A percentile compares a stretch with the other conserved stretches of the same genome.
Evolutionary conservation across 805 yeast species (phyloP).

Genomic region (Nakazawaea siamensis): DNA sequence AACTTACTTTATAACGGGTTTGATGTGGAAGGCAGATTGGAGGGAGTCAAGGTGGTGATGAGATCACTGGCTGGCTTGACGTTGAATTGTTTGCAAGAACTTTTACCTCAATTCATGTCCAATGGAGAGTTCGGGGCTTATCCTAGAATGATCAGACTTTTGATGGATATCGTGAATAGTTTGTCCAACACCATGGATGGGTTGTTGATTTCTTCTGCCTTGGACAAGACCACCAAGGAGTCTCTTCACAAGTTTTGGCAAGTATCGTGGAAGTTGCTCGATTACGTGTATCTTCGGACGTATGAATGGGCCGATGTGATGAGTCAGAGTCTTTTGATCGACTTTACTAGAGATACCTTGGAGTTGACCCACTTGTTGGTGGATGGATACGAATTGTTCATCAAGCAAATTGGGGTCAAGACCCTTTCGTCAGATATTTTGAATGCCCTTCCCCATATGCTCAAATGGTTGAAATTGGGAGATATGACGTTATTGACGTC

Average conservation of each 20-base stretch:
- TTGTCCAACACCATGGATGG: conserved; percentile 65
- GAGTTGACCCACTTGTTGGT: conserved; percentile 67
- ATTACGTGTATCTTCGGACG: conserved; percentile 59
- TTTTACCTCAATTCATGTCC: conserved; percentile 34
- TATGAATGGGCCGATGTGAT: conserved; percentile 67
- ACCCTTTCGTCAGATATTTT: conserved; percentile 44
- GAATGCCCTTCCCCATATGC: conserved; percentile 56
- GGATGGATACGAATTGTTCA: conserved; percentile 52
- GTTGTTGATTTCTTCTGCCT: conserved; percentile 21
- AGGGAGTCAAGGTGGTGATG: conserved; percentile 56
- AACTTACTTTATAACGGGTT: conserved; percentile 67
- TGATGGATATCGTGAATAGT: conserved; percentile 63
- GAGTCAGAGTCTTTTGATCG: conserved; percentile 49
- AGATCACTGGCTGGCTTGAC: conserved; percentile 28
- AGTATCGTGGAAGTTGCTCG: conserved; percentile 62
- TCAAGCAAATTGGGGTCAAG: conserved; percentile 24
- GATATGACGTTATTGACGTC: conserved; percentile 66
- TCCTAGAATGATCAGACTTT: conserved; percentile 63
- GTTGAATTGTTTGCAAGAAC: conserved; percentile 13
- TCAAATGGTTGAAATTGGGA: conserved; percentile 77
- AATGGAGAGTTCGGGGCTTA: conserved; percentile 60
- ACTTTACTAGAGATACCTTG: conserved; percentile 79
- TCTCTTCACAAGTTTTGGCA: conserved; percentile 51
- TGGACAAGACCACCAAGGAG: conserved; percentile 9
- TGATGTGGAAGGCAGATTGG: conserved; percentile 74